phyloP scores from a whole-genome alignment of 768 basidiomycete species.

The Russula sp. region DNA sequence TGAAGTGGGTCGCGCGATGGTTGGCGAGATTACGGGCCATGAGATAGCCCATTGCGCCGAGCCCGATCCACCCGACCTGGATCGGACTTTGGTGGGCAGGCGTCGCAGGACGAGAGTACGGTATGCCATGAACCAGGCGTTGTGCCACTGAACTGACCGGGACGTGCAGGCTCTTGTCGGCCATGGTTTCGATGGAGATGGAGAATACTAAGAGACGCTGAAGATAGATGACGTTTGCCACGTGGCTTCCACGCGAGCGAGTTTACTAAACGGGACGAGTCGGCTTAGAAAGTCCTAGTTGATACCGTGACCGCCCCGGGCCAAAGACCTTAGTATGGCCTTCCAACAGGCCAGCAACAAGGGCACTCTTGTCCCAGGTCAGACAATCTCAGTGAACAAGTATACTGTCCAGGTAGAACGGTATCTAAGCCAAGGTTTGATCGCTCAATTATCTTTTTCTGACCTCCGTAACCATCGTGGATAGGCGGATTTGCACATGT shows the following conservation, averaged over 20 bases:
- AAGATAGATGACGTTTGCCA: conserved; percentile 1
- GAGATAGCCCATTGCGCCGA: conserved; percentile 64
- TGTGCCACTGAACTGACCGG: conserved; percentile 19
- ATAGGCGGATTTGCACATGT: conserved; percentile 97
- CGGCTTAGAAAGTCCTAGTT: background rate
- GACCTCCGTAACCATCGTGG: conserved; percentile 15
- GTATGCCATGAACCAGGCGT: conserved; percentile 26
- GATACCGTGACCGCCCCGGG: background rate
- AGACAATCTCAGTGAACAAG: conserved; percentile 85
- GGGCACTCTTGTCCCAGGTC: conserved; percentile 73
- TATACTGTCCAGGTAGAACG: conserved; percentile 87
- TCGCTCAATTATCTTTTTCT: conserved; percentile 7
- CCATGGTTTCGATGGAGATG: conserved; percentile 3
- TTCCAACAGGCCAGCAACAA: conserved; percentile 49
- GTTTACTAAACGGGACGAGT: conserved; percentile 12
- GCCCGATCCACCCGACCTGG: conserved; percentile 44
- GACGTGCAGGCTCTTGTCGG: conserved; percentile 1
- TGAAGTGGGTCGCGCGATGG: conserved; percentile 36
- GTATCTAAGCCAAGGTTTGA: conserved; percentile 89
- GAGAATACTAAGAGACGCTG: no score
- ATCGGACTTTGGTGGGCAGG: conserved; percentile 33
- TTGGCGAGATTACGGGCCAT: conserved; percentile 81
- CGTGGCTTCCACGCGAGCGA: conserved; percentile 9
- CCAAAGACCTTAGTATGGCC: conserved; percentile 35
- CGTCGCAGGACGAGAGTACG: conserved; percentile 57